Evolutionary conservation across 2,329 filamentous ascomycete species (phyloP).

Genomic region (Aspergillus tanneri): DNA sequence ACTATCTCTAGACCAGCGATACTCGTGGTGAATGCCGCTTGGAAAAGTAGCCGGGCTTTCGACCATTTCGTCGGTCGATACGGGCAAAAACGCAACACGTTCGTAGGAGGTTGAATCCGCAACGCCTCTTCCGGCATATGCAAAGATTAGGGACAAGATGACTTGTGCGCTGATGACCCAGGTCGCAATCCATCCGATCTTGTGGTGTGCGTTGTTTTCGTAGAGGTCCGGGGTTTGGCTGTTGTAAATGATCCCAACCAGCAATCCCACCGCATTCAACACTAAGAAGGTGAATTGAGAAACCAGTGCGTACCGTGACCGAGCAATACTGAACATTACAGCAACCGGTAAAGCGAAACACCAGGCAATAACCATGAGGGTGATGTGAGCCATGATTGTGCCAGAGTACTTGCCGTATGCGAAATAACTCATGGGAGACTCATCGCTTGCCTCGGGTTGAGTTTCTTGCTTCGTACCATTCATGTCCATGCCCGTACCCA

Average conservation of each 20-base stretch:
- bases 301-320: slow-evolving; percentile 73
- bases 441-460: slow-evolving; percentile 18
- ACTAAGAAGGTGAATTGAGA: slow-evolving; percentile 22
- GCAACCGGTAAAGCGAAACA: slow-evolving; percentile 69
- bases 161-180: slow-evolving; percentile 70
- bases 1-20: slow-evolving; percentile 68
- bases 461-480: slow-evolving; percentile 16
- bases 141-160: slow-evolving; percentile 64
- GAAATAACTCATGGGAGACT: slow-evolving; percentile 46
- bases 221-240: slow-evolving; percentile 24
- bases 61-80: slow-evolving; percentile 57
- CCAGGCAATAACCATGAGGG: slow-evolving; percentile 70
- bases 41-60: slow-evolving; percentile 51
- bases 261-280: slow-evolving; percentile 21
- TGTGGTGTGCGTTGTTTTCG: slow-evolving; percentile 24
- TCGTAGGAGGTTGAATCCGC: slow-evolving; percentile 44
- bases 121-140: slow-evolving; percentile 54
- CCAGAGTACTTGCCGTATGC: slow-evolving; percentile 41
- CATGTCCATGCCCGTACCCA: slow-evolving; percentile 31
- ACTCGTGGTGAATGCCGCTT: slow-evolving; percentile 38
- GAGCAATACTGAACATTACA: slow-evolving; percentile 81
- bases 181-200: slow-evolving; percentile 67
- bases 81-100: slow-evolving; percentile 60
- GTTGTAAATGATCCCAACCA: slow-evolving; percentile 23
- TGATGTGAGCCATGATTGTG: slow-evolving; percentile 67